phyloP scores from a whole-genome alignment of 2,329 filamentous ascomycete genomes.

The Daldinia sp. region DNA sequence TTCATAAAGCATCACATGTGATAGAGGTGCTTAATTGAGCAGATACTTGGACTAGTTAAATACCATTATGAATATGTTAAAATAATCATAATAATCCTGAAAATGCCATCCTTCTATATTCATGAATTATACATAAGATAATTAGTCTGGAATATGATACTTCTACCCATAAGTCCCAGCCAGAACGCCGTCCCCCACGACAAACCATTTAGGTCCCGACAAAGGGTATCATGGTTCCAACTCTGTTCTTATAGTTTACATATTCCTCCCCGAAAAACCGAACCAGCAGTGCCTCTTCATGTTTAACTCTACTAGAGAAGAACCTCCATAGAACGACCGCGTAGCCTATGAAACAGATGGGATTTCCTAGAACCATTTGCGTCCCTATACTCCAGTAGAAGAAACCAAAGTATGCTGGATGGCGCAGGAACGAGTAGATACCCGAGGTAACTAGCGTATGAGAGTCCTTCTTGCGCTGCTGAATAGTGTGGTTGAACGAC shows the following conservation, averaged over 20 bases:
- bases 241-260: slow-evolving; percentile 75
- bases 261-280: slow-evolving; percentile 90
- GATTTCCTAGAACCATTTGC: slow-evolving; percentile 89
- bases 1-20: too few species aligned
- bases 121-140: neutral
- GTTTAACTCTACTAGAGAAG: slow-evolving; percentile 78
- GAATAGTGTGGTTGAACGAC: slow-evolving; percentile 92
- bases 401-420: slow-evolving; percentile 97
- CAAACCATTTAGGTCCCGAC: slow-evolving; percentile 57
- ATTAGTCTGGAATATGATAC: slow-evolving; percentile 19
- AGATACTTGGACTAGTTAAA: neutral
- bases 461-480: slow-evolving; percentile 73
- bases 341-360: slow-evolving; percentile 81
- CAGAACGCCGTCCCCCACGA: slow-evolving; percentile 27
- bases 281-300: slow-evolving; percentile 82
- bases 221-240: slow-evolving; percentile 85
- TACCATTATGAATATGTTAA: neutral
- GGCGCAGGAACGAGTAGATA: slow-evolving; percentile 80
- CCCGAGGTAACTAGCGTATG: slow-evolving; percentile 88
- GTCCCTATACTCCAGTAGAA: slow-evolving; percentile 99
- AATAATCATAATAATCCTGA: too few species aligned
- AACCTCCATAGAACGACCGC: slow-evolving; percentile 84
- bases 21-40: too few species aligned
- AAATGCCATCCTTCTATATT: neutral
- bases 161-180: slow-evolving; percentile 15